These are phyloP conservation scores for Tetracladium maxilliforme DNA, from an alignment of 2,329 filamentous ascomycete genomes.

Conservation along the genomic window DNA sequence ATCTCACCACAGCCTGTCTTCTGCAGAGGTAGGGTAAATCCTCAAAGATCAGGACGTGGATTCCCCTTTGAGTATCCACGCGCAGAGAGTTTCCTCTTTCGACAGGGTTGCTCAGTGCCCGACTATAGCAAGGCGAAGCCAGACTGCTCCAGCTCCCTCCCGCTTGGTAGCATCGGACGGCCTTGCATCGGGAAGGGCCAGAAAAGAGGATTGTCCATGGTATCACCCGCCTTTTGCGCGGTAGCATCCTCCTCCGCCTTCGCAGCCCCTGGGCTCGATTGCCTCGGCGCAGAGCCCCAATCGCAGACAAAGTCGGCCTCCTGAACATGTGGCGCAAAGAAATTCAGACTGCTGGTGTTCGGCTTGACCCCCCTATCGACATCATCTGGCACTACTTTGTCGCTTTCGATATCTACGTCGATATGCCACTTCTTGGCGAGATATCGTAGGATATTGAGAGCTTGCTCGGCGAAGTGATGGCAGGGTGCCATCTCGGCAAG, in stretches of 20 bases:
- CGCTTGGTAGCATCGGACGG: constrained; percentile 7
- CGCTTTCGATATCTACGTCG: constrained; percentile 26
- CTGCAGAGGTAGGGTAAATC: no score
- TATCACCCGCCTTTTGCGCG: no score
- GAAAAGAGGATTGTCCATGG: constrained; percentile 12
- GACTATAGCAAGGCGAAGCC: constrained; percentile 9
- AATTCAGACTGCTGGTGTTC: constrained; percentile 36
- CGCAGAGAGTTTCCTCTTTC: no score
- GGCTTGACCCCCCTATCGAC: constrained; percentile 22
- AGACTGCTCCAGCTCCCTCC: constrained; percentile 3
- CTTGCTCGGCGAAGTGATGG: constrained; percentile 12
- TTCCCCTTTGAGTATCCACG: no score
- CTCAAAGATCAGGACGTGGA: no score
- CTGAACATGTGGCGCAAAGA: no score
- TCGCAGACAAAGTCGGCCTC: no score
- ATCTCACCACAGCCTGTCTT: no score
- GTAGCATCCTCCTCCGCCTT: neutral
- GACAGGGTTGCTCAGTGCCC: no score
- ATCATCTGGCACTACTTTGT: constrained; percentile 16
- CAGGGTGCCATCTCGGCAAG: constrained; percentile 42
- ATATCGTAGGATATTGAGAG: constrained; percentile 32
- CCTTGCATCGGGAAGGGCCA: constrained; percentile 14
- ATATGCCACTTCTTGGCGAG: constrained; percentile 45
- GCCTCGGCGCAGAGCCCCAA: no score
- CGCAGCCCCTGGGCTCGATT: no score